A percentile compares a stretch with the other conserved stretches of the same genome.
Evolutionary conservation across 495 filamentous ascomycete genomes (phyloP).

Genomic region (Xylaria curta): DNA sequence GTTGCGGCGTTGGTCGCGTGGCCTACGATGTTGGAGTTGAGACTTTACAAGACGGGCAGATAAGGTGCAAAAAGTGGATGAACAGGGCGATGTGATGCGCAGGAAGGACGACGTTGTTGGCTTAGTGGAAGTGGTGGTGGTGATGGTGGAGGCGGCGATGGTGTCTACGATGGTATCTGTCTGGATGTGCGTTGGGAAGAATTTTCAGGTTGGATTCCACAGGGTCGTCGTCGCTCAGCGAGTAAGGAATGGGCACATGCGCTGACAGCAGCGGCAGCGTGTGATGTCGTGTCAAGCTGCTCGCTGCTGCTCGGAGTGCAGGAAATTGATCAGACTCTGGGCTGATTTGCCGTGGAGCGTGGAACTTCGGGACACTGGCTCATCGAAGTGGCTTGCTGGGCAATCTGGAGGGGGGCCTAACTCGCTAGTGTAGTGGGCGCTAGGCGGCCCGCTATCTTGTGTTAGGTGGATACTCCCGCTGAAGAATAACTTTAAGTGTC

Average conservation of each 20-base stretch:
- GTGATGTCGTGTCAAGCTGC: constrained; percentile 29
- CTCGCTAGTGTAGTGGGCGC: background rate
- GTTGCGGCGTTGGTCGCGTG: constrained; percentile 17
- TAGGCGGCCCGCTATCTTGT: background rate
- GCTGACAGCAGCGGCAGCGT: constrained; percentile 27
- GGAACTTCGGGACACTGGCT: constrained; percentile 9
- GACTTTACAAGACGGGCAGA: background rate
- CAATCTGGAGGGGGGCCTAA: background rate
- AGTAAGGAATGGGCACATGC: constrained; percentile 30
- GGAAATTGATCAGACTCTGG: constrained; percentile 24
- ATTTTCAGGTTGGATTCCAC: constrained; percentile 23
- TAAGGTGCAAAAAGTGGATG: constrained; percentile 22
- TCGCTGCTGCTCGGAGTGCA: constrained; percentile 1
- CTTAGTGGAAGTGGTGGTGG: background rate
- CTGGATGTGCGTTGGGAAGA: constrained; percentile 10
- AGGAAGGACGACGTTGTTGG: background rate
- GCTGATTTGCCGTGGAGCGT: constrained; percentile 20
- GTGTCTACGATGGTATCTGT: background rate
- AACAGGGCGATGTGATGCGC: background rate
- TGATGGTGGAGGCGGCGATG: background rate
- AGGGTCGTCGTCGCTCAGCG: constrained; percentile 25
- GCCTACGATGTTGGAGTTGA: background rate
- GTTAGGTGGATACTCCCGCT: background rate
- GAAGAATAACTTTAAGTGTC: background rate
- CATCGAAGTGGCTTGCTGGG: background rate